These are phyloP conservation scores for Diaporthe velutina DNA, from an alignment of 2,329 filamentous ascomycete genomes.

Conservation along the genomic window DNA sequence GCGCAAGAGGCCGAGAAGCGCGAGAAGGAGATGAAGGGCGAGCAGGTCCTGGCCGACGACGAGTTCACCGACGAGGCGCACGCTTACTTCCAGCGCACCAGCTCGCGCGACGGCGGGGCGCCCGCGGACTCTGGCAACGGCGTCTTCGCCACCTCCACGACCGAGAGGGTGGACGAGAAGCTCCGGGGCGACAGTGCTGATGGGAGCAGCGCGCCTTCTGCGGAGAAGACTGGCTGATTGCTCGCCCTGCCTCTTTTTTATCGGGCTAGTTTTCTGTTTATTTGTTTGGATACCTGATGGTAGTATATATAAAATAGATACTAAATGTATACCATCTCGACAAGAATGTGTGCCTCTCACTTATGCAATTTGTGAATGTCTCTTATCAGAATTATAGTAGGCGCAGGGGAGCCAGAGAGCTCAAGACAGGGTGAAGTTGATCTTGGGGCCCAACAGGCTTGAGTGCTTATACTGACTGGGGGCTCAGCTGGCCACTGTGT, in stretches of 20 bases:
- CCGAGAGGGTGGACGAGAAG: conserved; percentile 33
- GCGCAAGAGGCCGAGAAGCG: conserved; percentile 60
- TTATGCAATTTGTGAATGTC: not conserved
- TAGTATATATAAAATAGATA: conserved; percentile 5
- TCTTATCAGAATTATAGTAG: too few relatives aligned
- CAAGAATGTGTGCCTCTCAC: not conserved
- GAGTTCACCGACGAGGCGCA: conserved; percentile 67
- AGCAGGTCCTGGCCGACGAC: conserved; percentile 54
- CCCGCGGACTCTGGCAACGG: not conserved
- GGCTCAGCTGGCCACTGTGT: too few relatives aligned
- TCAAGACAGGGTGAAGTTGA: too few relatives aligned
- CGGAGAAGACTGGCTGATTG: conserved; percentile 30
- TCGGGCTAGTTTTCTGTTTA: not conserved
- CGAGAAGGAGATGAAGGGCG: conserved; percentile 61
- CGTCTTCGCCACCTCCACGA: not conserved
- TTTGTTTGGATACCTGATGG: conserved; percentile 6
- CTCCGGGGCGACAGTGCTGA: conserved; percentile 23
- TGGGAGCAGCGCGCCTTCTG: conserved; percentile 18
- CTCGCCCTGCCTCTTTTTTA: not conserved
- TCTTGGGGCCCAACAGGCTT: too few relatives aligned
- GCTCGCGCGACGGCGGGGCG: conserved; percentile 17
- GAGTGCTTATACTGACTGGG: too few relatives aligned
- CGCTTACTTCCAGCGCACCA: conserved; percentile 63
- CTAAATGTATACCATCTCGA: not conserved
- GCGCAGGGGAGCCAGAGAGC: too few relatives aligned